These are phyloP conservation scores for Penicillium alfredii DNA, from an alignment of 495 filamentous ascomycete genomes.

Conservation along the genomic window DNA sequence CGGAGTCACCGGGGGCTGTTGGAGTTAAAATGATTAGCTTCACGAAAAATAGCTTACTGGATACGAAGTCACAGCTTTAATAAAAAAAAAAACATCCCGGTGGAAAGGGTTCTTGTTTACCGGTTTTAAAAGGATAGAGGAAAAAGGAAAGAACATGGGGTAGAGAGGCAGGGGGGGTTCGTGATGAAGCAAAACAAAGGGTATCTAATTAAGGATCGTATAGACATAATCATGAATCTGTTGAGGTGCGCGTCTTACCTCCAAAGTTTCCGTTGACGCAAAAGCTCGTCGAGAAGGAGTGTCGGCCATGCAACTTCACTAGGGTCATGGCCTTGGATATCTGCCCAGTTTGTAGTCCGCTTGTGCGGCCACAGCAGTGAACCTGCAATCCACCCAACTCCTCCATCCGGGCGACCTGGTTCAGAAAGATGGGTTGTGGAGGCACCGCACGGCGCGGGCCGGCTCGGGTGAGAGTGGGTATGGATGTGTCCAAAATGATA, in stretches of 20 bases:
- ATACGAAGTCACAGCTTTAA: no score
- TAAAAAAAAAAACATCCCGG: no score
- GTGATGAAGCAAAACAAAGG: slow-evolving; percentile 18
- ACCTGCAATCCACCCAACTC: slow-evolving; percentile 67
- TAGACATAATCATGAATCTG: slow-evolving; percentile 23
- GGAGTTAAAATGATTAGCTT: slow-evolving; percentile 16
- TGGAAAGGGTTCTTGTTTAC: slow-evolving; percentile 12
- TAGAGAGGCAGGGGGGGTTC: slow-evolving; percentile 1
- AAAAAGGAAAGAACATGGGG: slow-evolving; percentile 5
- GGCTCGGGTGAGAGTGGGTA: slow-evolving; percentile 14
- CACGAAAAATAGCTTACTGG: slow-evolving; percentile 13
- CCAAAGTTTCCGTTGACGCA: slow-evolving; percentile 68
- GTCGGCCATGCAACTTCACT: slow-evolving; percentile 75
- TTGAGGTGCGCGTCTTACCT: slow-evolving; percentile 38
- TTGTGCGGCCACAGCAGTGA: slow-evolving; percentile 88
- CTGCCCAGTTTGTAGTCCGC: slow-evolving; percentile 69
- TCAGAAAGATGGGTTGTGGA: slow-evolving; percentile 34
- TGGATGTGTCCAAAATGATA: slow-evolving; percentile 47
- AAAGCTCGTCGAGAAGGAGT: slow-evolving; percentile 76
- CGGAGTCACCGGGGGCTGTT: slow-evolving; percentile 78
- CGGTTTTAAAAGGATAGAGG: slow-evolving; percentile 9
- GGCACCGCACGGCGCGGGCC: slow-evolving; percentile 13
- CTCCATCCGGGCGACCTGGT: slow-evolving; percentile 40
- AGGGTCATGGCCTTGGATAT: slow-evolving; percentile 70
- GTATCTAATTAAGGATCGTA: slow-evolving; percentile 30